Percentiles rank a stretch among this genome's conserved stretches.
These are phyloP conservation scores for Fusarium succisae DNA, from an alignment of 2,329 filamentous ascomycete genomes.

Conservation along the genomic window DNA sequence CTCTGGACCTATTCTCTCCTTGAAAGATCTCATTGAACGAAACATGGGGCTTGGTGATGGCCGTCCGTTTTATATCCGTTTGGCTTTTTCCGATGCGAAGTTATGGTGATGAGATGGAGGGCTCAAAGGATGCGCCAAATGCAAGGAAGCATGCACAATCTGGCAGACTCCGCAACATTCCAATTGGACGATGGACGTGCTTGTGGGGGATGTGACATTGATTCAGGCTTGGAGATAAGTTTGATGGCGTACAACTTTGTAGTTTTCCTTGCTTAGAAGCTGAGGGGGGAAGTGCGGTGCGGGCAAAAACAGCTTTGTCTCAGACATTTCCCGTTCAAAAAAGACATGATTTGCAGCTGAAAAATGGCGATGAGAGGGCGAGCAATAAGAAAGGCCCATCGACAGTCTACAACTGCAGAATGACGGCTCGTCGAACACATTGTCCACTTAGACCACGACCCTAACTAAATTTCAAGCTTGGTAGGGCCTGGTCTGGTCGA, in stretches of 20 bases:
- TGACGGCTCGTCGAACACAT: constrained; percentile 8
- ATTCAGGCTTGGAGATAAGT: neutral
- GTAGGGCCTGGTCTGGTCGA: neutral
- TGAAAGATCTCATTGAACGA: neutral
- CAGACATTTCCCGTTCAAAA: neutral
- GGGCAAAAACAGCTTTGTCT: neutral
- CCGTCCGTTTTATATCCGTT: neutral
- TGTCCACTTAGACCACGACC: neutral
- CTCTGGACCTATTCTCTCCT: neutral
- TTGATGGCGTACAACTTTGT: neutral
- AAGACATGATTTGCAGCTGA: neutral
- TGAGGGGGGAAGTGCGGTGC: neutral
- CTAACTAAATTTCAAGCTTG: neutral
- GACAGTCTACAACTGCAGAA: neutral
- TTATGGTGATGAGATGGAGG: neutral
- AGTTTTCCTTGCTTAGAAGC: neutral
- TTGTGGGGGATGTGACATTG: neutral
- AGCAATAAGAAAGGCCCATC: neutral
- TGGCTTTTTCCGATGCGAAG: neutral
- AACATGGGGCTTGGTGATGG: neutral
- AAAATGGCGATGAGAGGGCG: neutral
- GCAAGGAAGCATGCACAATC: constrained; percentile 9
- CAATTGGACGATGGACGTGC: neutral
- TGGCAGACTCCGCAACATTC: constrained; percentile 1
- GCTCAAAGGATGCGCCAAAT: neutral